Conservation (phyloP, 2,329 filamentous ascomycete species). For the Didymella pinodella region DNA sequence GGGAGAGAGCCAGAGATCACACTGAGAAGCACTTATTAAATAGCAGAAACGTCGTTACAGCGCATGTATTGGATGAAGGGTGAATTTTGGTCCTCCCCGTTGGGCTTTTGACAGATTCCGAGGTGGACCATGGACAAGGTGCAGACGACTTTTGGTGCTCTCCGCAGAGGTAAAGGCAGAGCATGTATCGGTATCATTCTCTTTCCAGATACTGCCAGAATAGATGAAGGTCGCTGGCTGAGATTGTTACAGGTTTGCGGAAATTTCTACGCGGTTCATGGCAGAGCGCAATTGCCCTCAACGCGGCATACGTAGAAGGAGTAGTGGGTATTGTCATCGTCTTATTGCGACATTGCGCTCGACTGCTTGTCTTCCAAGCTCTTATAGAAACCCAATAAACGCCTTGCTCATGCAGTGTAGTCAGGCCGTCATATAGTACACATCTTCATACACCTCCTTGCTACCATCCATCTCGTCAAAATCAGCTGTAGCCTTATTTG, state of each 20-base stretch:
- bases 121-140: no score
- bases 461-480: background rate
- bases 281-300: background rate
- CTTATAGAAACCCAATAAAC: constrained; percentile 23
- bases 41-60: background rate
- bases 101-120: no score
- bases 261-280: background rate
- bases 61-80: background rate
- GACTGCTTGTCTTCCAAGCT: background rate
- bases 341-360: background rate
- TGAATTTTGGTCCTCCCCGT: no score
- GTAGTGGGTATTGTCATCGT: constrained; percentile 9
- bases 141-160: background rate
- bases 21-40: background rate
- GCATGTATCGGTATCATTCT: background rate
- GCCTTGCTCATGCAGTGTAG: constrained; percentile 35
- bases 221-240: no score
- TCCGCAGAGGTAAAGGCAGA: background rate
- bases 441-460: constrained; percentile 27
- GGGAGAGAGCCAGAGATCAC: background rate
- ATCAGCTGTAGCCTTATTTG: constrained; percentile 27
- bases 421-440: constrained; percentile 34
- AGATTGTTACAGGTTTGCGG: background rate
- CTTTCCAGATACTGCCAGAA: no score
- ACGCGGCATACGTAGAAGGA: background rate